Conservation (phyloP, 176 grass and related monocot genomes). For the Chloris gayana region DNA sequence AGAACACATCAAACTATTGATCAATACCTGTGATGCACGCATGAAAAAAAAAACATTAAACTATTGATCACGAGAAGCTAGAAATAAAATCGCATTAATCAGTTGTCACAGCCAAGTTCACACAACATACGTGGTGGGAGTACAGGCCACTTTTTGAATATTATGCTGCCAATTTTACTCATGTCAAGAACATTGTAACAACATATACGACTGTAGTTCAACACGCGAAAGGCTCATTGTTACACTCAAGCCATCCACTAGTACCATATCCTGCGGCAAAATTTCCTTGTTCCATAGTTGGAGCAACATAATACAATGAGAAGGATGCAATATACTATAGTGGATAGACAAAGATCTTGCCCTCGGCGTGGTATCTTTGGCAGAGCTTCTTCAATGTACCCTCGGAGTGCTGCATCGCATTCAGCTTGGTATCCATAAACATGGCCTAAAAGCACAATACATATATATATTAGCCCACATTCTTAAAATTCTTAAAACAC, state of each 20-base stretch:
- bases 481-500: neutral
- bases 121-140: neutral
- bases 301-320: slow-evolving; percentile 4
- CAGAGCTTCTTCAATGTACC: slow-evolving; percentile 76
- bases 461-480: slow-evolving; percentile 13
- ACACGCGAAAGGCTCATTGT: slow-evolving; percentile 1
- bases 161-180: neutral
- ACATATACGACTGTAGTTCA: neutral
- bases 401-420: slow-evolving; percentile 83
- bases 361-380: slow-evolving; percentile 62
- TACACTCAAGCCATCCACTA: slow-evolving; percentile 17
- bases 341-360: slow-evolving; percentile 57
- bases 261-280: slow-evolving; percentile 34
- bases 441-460: slow-evolving; percentile 66
- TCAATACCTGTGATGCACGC: too few species aligned
- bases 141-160: neutral
- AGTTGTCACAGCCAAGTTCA: neutral
- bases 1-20: too few species aligned
- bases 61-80: neutral
- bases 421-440: slow-evolving; percentile 94
- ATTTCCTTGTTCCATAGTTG: slow-evolving; percentile 12
- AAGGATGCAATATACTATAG: slow-evolving; percentile 9
- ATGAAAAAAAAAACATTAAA: too few species aligned
- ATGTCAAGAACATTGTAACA: neutral
- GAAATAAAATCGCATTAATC: neutral